Evolutionary conservation across 352 stramenopile species (phyloP), one percentile per base, ranked within the genome.

Genomic region (Globisporangium paddicum): DNA sequence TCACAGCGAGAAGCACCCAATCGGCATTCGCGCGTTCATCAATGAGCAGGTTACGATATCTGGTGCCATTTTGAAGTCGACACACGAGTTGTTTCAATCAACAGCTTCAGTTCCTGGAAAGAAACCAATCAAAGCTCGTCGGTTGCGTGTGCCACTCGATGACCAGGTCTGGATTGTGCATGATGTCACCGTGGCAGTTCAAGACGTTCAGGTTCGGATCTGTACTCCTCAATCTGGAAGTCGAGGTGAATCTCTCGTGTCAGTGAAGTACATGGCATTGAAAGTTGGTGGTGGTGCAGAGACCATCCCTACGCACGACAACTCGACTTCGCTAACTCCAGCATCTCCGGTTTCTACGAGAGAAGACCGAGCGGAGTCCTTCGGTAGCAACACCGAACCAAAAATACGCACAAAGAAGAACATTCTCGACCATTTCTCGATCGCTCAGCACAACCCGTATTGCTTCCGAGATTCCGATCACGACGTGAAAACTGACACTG

Each of bases 351-450:
- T 4, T 26, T 4, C 28, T 16, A 3, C 9, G 5, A 1, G 14
- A 26, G 34, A 45, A 2, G 50, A 45, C 21, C 45, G 55, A 14
- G 28, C 7, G 1, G 40, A 34, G 14, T 66, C 63, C 0, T 42
- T 51, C 48, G 56, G 49, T n/a, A 38, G 30, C 60, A 11, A 23
- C 1, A 26, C 16, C 18, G 52, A 75, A 47, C 28, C 60, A 14
- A 47, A 46, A 38, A 35, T 28, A 2, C 47, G 48, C 35, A 46
- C 69, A 41, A 87, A 84, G 49, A 86, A 86, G 56, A 88, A 52
- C 19, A 91, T 92, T 25, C 57, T 92, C 23, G 80, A 92, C 14
- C 79, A 83, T 58, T 92, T 92, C 25, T 62, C 73, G 8, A 92
- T 92, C 60, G 59, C 65, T 23, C 72, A 90, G 34, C 68, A 88